Evolutionary conservation across 2,329 filamentous ascomycete genomes (phyloP).

Genomic region (Pseudocercospora vitis): DNA sequence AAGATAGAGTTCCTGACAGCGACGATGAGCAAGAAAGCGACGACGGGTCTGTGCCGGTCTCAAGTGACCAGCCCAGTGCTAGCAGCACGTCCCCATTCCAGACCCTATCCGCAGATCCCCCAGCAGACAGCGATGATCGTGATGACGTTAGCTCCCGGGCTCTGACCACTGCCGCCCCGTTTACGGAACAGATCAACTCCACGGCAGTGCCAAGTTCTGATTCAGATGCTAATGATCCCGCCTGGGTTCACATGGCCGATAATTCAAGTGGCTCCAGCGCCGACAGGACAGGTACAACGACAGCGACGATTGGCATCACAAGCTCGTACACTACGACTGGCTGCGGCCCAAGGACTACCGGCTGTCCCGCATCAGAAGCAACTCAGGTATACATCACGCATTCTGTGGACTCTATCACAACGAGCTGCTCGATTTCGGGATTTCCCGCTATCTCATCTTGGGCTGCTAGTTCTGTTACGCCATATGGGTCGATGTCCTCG

Average conservation of each 20-base stretch:
- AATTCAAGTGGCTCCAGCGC: neutral
- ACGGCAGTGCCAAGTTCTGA: neutral
- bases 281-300: neutral
- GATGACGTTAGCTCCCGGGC: neutral
- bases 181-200: neutral
- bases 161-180: too few species aligned
- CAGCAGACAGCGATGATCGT: neutral
- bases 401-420: neutral
- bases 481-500: neutral
- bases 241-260: neutral
- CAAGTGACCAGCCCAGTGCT: too few species aligned
- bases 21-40: too few species aligned
- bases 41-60: too few species aligned
- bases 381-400: neutral
- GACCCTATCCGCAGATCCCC: too few species aligned
- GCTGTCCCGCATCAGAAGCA: neutral
- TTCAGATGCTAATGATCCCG: neutral
- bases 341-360: neutral
- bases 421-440: neutral
- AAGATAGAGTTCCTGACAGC: too few species aligned
- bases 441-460: neutral
- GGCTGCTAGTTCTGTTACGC: neutral
- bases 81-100: too few species aligned
- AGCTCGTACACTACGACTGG: neutral
- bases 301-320: neutral